Evolutionary conservation across 805 yeast species (phyloP).

Genomic region (Middelhovenomyces tepae): DNA sequence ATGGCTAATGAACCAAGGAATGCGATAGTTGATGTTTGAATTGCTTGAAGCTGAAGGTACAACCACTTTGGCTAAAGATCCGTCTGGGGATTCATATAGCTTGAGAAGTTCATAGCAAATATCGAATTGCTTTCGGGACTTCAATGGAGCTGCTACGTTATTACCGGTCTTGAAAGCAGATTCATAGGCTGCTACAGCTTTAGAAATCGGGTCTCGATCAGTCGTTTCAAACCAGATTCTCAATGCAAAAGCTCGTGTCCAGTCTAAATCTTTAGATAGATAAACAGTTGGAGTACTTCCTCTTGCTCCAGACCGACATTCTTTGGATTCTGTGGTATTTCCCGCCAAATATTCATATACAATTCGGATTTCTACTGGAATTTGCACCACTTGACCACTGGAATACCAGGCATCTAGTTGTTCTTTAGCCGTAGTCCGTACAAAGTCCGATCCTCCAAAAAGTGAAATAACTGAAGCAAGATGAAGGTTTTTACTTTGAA

Average conservation of each 20-base stretch:
- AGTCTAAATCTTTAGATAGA: constrained; percentile 40
- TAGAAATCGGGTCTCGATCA: constrained; percentile 10
- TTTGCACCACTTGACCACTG: constrained; percentile 31
- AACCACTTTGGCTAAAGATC: constrained; percentile 10
- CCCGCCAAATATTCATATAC: constrained; percentile 55
- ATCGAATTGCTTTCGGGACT: background rate
- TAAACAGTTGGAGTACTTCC: constrained; percentile 14
- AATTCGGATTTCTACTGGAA: constrained; percentile 48
- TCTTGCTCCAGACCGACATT: constrained; percentile 5
- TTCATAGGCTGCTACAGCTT: constrained; percentile 16
- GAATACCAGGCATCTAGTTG: constrained; percentile 65
- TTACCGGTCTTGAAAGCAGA: constrained; percentile 11
- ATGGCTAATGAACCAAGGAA: constrained; percentile 43
- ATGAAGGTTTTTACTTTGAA: constrained; percentile 55
- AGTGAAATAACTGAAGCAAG: constrained; percentile 61
- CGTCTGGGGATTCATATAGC: constrained; percentile 11
- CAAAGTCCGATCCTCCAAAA: constrained; percentile 61
- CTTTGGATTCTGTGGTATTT: constrained; percentile 26
- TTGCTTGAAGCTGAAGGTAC: constrained; percentile 3
- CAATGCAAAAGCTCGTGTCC: constrained; percentile 57
- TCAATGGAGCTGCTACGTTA: constrained; percentile 9
- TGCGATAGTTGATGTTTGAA: constrained; percentile 11
- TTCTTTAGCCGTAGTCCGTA: constrained; percentile 43
- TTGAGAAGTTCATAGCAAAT: constrained; percentile 10
- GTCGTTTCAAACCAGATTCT: constrained; percentile 49